A percentile compares a stretch with the other conserved stretches of the same genome.
phyloP scores from a whole-genome alignment of 495 filamentous ascomycete species.

The Aspergillus ellipticus region DNA sequence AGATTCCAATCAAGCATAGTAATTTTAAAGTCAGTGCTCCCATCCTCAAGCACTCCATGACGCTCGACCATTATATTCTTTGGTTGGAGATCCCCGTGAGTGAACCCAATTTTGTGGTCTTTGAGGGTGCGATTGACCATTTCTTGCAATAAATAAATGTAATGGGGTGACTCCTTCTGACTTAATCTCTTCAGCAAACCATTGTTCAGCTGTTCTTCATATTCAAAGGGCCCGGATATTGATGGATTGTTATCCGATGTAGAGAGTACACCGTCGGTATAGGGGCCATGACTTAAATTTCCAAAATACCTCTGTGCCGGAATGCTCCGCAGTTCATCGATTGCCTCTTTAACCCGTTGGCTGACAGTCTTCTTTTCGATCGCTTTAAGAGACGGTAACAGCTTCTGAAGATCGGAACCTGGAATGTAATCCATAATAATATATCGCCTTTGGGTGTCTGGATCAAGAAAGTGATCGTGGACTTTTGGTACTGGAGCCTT shows the following conservation, averaged over 20 bases:
- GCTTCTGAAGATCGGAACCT: constrained; percentile 12
- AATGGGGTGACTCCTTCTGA: constrained; percentile 9
- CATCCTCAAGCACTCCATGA: constrained; percentile 12
- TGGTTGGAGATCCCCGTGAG: constrained; percentile 29
- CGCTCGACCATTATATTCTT: constrained; percentile 30
- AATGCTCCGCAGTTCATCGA: constrained; percentile 2
- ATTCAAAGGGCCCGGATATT: constrained; percentile 15
- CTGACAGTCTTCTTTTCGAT: constrained; percentile 10
- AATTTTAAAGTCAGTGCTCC: constrained; percentile 18
- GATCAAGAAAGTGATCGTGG: constrained; percentile 17
- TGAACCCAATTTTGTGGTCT: constrained; percentile 22
- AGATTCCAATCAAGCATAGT: constrained; percentile 48
- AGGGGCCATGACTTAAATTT: constrained; percentile 7
- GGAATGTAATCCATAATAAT: constrained; percentile 23
- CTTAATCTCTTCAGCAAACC: constrained; percentile 9
- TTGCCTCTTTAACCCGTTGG: constrained; percentile 17
- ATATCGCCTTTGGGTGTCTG: constrained; percentile 15
- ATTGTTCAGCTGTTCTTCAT: constrained; percentile 10
- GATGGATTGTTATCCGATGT: constrained; percentile 3
- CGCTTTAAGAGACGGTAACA: constrained; percentile 8
- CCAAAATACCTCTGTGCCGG: constrained; percentile 4
- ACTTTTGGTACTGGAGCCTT: constrained; percentile 20
- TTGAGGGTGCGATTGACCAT: constrained; percentile 19
- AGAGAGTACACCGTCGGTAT: constrained; percentile 10
- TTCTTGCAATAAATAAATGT: constrained; percentile 14